Base-by-base conservation (phyloP, 2,329 filamentous ascomycete genomes). In the Erysiphe pulchra region DNA sequence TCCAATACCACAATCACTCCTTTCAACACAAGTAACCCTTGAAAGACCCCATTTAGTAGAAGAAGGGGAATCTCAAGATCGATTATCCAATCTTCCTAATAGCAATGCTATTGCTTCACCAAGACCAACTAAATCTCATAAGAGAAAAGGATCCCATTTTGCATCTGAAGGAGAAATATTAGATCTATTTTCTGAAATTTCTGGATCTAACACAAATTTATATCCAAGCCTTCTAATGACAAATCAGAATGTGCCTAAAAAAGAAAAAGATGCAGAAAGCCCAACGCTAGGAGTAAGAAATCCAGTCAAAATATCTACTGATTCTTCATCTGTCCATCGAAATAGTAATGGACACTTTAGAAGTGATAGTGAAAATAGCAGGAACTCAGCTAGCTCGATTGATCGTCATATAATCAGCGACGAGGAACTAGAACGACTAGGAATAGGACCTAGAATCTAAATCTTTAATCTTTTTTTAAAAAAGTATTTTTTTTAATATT, bases 341-440 rank as follows among this genome's bases (percentile, higher is more conserved):
- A 37, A 37, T 17, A 37, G 34, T 17, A 37, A n/a, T n/a, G 17
- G 17, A 13, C 13, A 11, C 7, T 37, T 7, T 17, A 48, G 52
- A 38, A 52, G 47, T 38, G 40, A 44, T 18, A 55, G 49, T 45
- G 47, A 50, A 24, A 43, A 49, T 42, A 54, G 50, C n/a, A 46
- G 52, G 10, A 50, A 48, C 20, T 50, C 50, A 10, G 45, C 50
- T 18, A 49, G 46, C 24, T 51, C 46, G 24, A 52, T 51, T 44
- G 50, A 46, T 17, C 46, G 39, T 12, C 45, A 44, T 37, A 33
- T 53, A 10, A 41, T 54, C 18, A 51, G 49, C 43, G 53, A 55
- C 41, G 49, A 45, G 2, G 53, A 54, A n/a, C 42, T 54, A 31
- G 52, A 54, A 9, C 45, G 48, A n/a, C 38, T 54, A 20, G 52